phyloP scores from a whole-genome alignment of 2,329 filamentous ascomycete species.

The Paraphaeosphaeria minitans region DNA sequence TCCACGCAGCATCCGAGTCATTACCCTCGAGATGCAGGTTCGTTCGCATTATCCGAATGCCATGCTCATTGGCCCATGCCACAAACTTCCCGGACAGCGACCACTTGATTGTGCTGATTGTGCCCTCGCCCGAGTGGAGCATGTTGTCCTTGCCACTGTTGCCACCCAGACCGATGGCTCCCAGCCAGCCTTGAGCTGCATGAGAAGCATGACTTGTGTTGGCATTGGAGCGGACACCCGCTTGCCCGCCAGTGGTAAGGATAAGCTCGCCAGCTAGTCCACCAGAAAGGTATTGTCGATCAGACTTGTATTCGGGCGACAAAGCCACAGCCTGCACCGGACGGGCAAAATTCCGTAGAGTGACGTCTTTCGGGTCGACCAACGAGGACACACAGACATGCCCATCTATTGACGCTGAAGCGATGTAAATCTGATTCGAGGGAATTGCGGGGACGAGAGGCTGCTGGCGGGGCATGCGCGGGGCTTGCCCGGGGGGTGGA shows the following conservation, averaged over 20 bases:
- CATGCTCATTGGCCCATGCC: constrained; percentile 94
- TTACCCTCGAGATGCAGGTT: constrained; percentile 78
- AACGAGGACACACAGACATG: constrained; percentile 92
- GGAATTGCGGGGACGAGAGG: constrained; percentile 70
- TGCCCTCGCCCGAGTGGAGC: constrained; percentile 88
- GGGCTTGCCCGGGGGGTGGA: constrained; percentile 46
- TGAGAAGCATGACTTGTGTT: constrained; percentile 87
- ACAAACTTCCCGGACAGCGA: constrained; percentile 91
- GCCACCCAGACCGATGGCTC: constrained; percentile 78
- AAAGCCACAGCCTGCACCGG: constrained; percentile 90
- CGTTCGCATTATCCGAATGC: constrained; percentile 96
- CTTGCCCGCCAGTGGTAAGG: constrained; percentile 78
- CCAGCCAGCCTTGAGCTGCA: constrained; percentile 87
- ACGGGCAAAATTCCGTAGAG: constrained; percentile 88
- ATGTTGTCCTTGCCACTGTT: constrained; percentile 84
- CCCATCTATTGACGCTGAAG: constrained; percentile 91
- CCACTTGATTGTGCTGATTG: constrained; percentile 92
- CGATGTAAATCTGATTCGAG: constrained; percentile 91
- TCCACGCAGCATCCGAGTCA: constrained; percentile 87
- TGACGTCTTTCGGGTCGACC: constrained; percentile 85
- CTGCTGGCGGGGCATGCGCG: constrained; percentile 58
- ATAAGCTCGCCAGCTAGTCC: constrained; percentile 87
- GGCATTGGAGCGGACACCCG: constrained; percentile 79
- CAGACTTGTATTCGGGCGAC: constrained; percentile 92
- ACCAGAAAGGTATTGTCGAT: constrained; percentile 87